Evolutionary conservation across 495 filamentous ascomycete genomes (phyloP).

Genomic region (Hypomontagnella monticulosa): DNA sequence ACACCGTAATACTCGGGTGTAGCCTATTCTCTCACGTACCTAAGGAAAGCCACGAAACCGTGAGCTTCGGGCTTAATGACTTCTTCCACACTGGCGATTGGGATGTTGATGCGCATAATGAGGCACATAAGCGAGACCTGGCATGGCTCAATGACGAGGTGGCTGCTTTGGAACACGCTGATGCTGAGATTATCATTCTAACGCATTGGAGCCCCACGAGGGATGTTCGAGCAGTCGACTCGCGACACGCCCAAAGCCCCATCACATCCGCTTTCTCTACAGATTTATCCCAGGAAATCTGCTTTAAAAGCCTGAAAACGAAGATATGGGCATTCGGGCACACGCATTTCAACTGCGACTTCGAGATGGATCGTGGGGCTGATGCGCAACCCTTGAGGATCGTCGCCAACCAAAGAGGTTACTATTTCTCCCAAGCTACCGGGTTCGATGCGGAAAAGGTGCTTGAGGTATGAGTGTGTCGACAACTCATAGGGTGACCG

Average conservation of each 20-base stretch:
- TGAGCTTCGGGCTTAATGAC: conserved; percentile 56
- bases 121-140: conserved; percentile 54
- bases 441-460: conserved; percentile 11
- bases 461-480: background rate
- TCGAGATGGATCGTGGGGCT: conserved; percentile 14
- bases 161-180: conserved; percentile 43
- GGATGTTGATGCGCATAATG: conserved; percentile 56
- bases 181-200: conserved; percentile 57
- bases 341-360: conserved; percentile 60
- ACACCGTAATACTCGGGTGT: conserved; percentile 59
- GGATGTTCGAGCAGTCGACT: conserved; percentile 51
- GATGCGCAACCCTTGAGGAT: background rate
- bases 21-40: conserved; percentile 57
- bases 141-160: conserved; percentile 63
- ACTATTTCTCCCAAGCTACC: conserved; percentile 27
- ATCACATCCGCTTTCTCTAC: conserved; percentile 58
- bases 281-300: conserved; percentile 48
- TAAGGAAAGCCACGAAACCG: conserved; percentile 35
- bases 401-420: conserved; percentile 50
- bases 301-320: conserved; percentile 57
- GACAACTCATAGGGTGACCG: too few species aligned
- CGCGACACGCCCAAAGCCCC: conserved; percentile 52
- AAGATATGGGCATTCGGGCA: conserved; percentile 67
- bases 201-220: conserved; percentile 64
- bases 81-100: conserved; percentile 60